Evolutionary conservation across 768 basidiomycete species (phyloP), one percentile per base, ranked within the genome.

Genomic region (Gloeostereum incarnatum): DNA sequence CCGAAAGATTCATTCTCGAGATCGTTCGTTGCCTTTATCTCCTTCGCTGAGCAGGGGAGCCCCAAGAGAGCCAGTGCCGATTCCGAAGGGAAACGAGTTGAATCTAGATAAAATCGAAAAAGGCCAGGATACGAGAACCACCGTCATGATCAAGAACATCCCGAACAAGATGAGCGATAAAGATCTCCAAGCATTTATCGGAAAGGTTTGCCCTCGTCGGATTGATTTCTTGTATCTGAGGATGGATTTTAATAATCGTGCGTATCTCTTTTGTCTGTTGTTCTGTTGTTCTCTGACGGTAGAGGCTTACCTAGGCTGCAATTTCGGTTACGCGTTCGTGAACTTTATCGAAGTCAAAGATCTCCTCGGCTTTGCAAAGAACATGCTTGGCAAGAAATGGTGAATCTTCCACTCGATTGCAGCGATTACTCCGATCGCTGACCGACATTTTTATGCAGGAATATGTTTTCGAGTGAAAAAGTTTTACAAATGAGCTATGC

Each of bases 401-500:
- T 86, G 31, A 46, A 69, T 55, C 13, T n/a, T 19, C 34, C 8
- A n/a, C 10, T 30, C 16, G 20, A 18, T 23, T 22, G 17, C 16
- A 11, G 11, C 13, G 9, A 20, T 31, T 23, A 17, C 16, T 44
- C 39, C 20, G 9, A 23, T 29, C 34, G 35, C 31, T 42, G 26
- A 49, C 18, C n/a, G 35, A 31, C 38, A 22, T 38, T 29, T 17
- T 44, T 36, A 14, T 17, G 11, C 54, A 89, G 86, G 87, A 91
- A 93, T 53, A 79, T 88, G 78, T 91, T 87, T 54, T 84, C 84
- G 6, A 89, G 86, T 44, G 86, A 92, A 58, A 93, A 93, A 52
- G 79, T 90, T 6, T 59, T 91, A 37, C 83, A 91, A 50, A 88
- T 91, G 81, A 84, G 82, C 47, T 93, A 91, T 53, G 91, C 90